These are phyloP conservation scores for Arabidopsis suecica DNA, from an alignment of 345 rosid species.

Conservation along the genomic window DNA sequence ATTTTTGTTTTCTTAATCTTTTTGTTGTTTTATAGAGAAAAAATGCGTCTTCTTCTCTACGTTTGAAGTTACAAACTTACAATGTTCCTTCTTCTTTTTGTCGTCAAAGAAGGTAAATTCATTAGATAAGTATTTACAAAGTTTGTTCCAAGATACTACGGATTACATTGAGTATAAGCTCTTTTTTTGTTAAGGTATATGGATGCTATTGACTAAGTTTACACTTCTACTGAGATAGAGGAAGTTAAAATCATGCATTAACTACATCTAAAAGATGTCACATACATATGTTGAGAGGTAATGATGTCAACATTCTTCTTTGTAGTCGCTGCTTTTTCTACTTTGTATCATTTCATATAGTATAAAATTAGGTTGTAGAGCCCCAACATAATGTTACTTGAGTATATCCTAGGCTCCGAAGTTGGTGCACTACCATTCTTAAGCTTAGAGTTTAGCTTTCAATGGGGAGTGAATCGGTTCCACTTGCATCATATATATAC, in stretches of 20 bases:
- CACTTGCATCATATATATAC: neutral
- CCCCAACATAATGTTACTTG: neutral
- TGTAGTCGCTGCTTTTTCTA: neutral
- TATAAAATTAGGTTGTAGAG: too few relatives aligned
- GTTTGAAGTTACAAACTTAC: neutral
- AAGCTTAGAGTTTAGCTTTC: neutral
- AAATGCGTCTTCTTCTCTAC: neutral
- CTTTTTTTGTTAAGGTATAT: neutral
- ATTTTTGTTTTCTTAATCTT: too few relatives aligned
- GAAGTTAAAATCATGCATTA: neutral
- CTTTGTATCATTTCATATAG: too few relatives aligned
- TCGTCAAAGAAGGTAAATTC: neutral
- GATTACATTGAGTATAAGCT: neutral
- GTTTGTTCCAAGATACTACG: neutral
- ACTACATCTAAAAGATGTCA: neutral
- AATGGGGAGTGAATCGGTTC: neutral
- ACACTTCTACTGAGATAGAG: neutral
- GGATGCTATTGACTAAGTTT: neutral
- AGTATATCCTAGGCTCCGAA: neutral
- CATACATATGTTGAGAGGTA: neutral
- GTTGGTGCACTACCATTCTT: neutral
- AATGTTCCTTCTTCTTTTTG: neutral
- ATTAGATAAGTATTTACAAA: neutral
- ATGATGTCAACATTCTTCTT: neutral
- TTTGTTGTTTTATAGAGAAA: too few relatives aligned